Evolutionary conservation across 352 stramenopile genomes (phyloP).

Genomic region (Pythium graminicola): DNA sequence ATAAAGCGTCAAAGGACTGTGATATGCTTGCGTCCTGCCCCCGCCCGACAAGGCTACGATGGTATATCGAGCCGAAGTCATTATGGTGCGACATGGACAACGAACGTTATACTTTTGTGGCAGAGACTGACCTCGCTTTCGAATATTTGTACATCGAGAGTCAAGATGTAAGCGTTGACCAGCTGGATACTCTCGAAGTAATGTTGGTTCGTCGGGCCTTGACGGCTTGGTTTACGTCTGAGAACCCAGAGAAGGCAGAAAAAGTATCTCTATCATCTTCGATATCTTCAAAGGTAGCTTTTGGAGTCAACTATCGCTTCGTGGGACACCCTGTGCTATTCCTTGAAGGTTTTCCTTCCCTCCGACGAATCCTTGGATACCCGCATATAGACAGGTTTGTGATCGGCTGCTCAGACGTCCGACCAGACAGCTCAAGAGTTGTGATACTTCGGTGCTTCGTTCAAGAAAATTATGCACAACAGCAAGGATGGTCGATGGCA

Average conservation of each 20-base stretch:
- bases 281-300: constrained; percentile 7
- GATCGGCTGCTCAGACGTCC: not conserved
- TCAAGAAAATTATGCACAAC: constrained; percentile 11
- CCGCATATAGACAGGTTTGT: constrained; percentile 5
- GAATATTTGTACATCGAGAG: constrained; percentile 23
- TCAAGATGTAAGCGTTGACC: not conserved
- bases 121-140: constrained; percentile 21
- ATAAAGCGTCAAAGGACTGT: constrained; percentile 15
- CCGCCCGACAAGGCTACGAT: constrained; percentile 4
- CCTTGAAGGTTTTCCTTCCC: not conserved
- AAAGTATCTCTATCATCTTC: not conserved
- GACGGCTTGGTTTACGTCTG: constrained; percentile 8
- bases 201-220: constrained; percentile 1
- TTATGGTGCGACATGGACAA: not conserved
- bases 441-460: constrained; percentile 16
- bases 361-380: constrained; percentile 3
- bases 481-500: constrained; percentile 1
- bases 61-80: constrained; percentile 20
- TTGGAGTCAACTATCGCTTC: constrained; percentile 20
- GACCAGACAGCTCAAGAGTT: not conserved
- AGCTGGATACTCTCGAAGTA: not conserved
- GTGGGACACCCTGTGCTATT: constrained; percentile 1
- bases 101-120: constrained; percentile 21
- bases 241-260: not conserved
- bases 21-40: constrained; percentile 2